Conservation (phyloP, 2,329 filamentous ascomycete genomes). For the Scedosporium aurantiacum region DNA sequence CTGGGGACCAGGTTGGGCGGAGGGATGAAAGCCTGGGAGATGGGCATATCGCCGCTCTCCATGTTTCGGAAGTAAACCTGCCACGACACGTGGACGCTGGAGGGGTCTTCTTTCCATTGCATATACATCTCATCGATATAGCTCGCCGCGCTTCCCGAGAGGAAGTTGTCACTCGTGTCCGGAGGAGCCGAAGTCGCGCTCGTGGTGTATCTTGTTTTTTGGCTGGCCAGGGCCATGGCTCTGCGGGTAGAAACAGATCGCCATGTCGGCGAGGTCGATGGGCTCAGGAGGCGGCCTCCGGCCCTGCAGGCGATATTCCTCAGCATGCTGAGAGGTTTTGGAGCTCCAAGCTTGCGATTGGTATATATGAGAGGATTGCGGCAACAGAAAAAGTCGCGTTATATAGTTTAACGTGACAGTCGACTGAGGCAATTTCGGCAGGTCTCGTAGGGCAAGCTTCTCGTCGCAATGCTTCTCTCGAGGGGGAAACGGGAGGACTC, state of each 20-base stretch:
- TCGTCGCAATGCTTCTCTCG: not conserved
- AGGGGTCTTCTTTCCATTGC: slow-evolving; percentile 88
- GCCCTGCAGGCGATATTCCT: slow-evolving; percentile 56
- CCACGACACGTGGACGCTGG: slow-evolving; percentile 95
- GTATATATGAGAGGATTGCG: not conserved
- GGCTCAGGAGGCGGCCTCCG: slow-evolving; percentile 50
- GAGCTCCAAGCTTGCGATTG: slow-evolving; percentile 18
- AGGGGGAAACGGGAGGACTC: not conserved
- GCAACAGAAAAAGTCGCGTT: not conserved
- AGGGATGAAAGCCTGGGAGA: slow-evolving; percentile 92
- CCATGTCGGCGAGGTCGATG: slow-evolving; percentile 31
- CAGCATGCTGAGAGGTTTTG: slow-evolving; percentile 49
- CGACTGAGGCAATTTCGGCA: not conserved
- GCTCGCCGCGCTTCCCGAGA: slow-evolving; percentile 92
- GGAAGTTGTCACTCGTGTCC: slow-evolving; percentile 89
- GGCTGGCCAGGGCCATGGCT: slow-evolving; percentile 35
- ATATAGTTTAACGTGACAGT: not conserved
- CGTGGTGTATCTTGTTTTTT: slow-evolving; percentile 37
- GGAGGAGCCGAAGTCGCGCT: slow-evolving; percentile 41
- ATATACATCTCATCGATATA: slow-evolving; percentile 99
- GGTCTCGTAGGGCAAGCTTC: not conserved
- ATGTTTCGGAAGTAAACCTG: slow-evolving; percentile 99
- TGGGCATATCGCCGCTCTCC: slow-evolving; percentile 95
- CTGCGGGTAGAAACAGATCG: slow-evolving; percentile 35
- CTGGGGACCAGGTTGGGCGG: slow-evolving; percentile 83